A percentile compares a stretch with the other conserved stretches of the same genome.
These are phyloP conservation scores for Pascua guehoae DNA, from an alignment of 1,284 basidiomycete genomes.

Conservation along the genomic window DNA sequence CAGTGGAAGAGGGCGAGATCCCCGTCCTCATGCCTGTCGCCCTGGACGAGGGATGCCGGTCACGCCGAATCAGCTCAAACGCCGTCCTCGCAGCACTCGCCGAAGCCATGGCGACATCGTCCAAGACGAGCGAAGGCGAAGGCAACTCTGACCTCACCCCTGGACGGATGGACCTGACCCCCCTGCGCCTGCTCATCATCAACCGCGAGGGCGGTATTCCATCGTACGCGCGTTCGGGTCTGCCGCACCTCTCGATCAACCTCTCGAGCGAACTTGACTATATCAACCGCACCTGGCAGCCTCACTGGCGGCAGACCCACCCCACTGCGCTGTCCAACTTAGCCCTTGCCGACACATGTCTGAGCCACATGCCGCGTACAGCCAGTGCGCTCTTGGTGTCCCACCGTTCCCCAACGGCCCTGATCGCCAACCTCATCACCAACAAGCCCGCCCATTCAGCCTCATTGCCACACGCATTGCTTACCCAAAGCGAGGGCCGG, in stretches of 20 bases:
- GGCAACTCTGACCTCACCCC: neutral
- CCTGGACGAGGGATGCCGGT: conserved; percentile 82
- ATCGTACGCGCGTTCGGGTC: conserved; percentile 89
- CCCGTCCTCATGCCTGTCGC: conserved; percentile 95
- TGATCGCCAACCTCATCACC: conserved; percentile 96
- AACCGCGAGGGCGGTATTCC: conserved; percentile 96
- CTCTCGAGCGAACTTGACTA: conserved; percentile 80
- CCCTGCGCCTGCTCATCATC: conserved; percentile 94
- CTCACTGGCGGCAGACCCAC: conserved; percentile 71
- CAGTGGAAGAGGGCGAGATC: conserved; percentile 87
- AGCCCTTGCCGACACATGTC: conserved; percentile 78
- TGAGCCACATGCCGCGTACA: conserved; percentile 86
- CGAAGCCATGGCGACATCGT: conserved; percentile 65
- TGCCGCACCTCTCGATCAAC: conserved; percentile 95
- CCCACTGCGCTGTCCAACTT: conserved; percentile 86
- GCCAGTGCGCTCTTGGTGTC: conserved; percentile 95
- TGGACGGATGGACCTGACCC: conserved; percentile 64
- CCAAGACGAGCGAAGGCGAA: neutral
- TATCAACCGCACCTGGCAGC: conserved; percentile 80
- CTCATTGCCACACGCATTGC: conserved; percentile 84
- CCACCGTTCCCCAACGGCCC: conserved; percentile 88
- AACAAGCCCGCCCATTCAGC: conserved; percentile 97
- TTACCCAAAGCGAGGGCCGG: conserved; percentile 71
- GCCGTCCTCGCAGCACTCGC: conserved; percentile 85
- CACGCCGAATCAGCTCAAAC: conserved; percentile 81